Conservation (phyloP, 2,329 filamentous ascomycete genomes). For the Aspergillus sp. region DNA sequence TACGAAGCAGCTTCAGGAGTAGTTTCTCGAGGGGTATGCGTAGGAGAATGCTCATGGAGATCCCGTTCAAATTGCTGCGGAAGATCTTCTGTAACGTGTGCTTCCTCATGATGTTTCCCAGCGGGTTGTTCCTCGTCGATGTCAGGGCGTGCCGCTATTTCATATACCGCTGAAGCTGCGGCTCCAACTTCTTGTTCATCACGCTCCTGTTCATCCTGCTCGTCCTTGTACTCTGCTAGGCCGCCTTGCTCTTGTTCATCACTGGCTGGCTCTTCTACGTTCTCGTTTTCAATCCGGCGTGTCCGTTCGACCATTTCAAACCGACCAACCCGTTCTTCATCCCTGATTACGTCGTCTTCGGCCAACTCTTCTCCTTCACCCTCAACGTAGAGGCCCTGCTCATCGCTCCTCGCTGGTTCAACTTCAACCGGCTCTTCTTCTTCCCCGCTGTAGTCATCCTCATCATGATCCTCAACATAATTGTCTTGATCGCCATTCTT, state of each 20-base stretch:
- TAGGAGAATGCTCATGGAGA: background rate
- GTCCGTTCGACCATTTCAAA: background rate
- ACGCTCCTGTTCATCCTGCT: slow-evolving; percentile 1
- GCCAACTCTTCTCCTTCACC: background rate
- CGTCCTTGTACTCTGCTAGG: slow-evolving; percentile 1
- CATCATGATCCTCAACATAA: background rate
- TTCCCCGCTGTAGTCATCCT: background rate
- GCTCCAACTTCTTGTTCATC: slow-evolving; percentile 6
- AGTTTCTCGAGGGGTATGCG: background rate
- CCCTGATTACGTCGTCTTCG: background rate
- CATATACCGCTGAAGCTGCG: background rate
- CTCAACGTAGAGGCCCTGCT: background rate
- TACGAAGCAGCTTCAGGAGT: background rate
- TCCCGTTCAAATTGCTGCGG: background rate
- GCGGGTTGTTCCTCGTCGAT: background rate
- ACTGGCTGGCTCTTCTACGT: background rate
- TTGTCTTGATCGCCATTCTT: too few relatives aligned
- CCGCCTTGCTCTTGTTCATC: background rate
- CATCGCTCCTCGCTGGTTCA: background rate
- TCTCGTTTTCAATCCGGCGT: background rate
- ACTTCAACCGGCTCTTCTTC: background rate
- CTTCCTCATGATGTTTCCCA: background rate
- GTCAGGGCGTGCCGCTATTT: slow-evolving; percentile 1
- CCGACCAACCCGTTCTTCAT: background rate
- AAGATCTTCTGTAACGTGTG: background rate